A percentile compares a stretch with the other conserved stretches of the same genome.
Evolutionary conservation across 495 filamentous ascomycete species (phyloP).

Genomic region (Penicillium malachiteum): DNA sequence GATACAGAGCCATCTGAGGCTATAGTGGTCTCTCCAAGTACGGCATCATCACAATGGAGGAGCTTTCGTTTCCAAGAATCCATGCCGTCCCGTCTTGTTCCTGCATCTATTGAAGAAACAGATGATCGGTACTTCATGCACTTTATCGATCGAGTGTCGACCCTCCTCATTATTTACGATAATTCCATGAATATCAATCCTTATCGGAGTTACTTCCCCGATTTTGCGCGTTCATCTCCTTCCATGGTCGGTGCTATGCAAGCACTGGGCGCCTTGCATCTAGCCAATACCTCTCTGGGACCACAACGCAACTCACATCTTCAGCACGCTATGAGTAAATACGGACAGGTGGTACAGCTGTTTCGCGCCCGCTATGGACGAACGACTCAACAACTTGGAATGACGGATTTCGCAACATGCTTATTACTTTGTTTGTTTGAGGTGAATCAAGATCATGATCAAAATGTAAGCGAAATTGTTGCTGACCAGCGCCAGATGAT

Average conservation of each 20-base stretch:
- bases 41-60: slow-evolving; percentile 8
- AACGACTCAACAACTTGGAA: slow-evolving; percentile 24
- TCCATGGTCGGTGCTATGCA: slow-evolving; percentile 45
- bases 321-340: slow-evolving; percentile 43
- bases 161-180: slow-evolving; percentile 41
- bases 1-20: slow-evolving; percentile 6
- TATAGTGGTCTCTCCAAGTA: slow-evolving; percentile 26
- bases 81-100: slow-evolving; percentile 19
- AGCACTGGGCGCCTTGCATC: slow-evolving; percentile 42
- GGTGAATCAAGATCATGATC: slow-evolving; percentile 15
- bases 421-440: slow-evolving; percentile 42
- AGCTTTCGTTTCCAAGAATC: slow-evolving; percentile 26
- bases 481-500: slow-evolving; percentile 33
- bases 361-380: slow-evolving; percentile 34
- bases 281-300: slow-evolving; percentile 40
- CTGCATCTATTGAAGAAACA: slow-evolving; percentile 25
- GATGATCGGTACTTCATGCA: slow-evolving; percentile 39
- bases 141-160: slow-evolving; percentile 40
- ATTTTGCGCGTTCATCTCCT: slow-evolving; percentile 35
- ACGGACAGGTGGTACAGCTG: slow-evolving; percentile 38
- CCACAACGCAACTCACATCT: slow-evolving; percentile 36
- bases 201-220: slow-evolving; percentile 37
- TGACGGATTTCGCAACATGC: slow-evolving; percentile 42
- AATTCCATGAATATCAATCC: slow-evolving; percentile 37
- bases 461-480: neutral